These are phyloP conservation scores for Eutrema heterophyllum DNA, from an alignment of 345 rosid species.

Conservation along the genomic window DNA sequence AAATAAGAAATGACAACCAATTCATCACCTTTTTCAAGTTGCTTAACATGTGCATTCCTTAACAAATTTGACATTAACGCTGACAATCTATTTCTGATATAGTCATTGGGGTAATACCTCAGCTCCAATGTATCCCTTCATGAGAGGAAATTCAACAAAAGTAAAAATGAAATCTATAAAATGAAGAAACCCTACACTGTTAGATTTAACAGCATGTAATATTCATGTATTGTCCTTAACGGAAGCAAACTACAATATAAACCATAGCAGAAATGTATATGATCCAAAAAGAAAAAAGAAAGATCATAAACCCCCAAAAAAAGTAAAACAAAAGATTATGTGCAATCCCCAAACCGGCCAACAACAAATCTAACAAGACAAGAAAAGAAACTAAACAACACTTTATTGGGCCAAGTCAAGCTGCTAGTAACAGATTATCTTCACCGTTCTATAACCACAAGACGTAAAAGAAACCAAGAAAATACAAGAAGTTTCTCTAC, in stretches of 20 bases:
- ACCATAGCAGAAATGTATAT: too few relatives aligned
- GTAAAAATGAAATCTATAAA: not conserved
- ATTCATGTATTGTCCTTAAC: not conserved
- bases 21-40: constrained; percentile 51
- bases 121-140: constrained; percentile 61
- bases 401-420: not conserved
- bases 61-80: constrained; percentile 56
- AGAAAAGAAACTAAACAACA: not conserved
- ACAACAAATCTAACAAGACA: not conserved
- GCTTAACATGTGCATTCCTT: constrained; percentile 54
- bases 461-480: too few relatives aligned
- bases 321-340: too few relatives aligned
- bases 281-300: too few relatives aligned
- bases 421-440: not conserved
- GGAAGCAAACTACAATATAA: not conserved
- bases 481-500: too few relatives aligned
- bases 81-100: constrained; percentile 58
- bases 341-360: not conserved
- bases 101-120: constrained; percentile 54
- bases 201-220: not conserved
- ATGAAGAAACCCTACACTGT: not conserved
- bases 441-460: too few relatives aligned
- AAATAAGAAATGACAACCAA: not conserved
- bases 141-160: too few relatives aligned
- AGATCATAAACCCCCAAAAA: too few relatives aligned